phyloP scores from a whole-genome alignment of 495 filamentous ascomycete species.

The Neohortaea acidophila region DNA sequence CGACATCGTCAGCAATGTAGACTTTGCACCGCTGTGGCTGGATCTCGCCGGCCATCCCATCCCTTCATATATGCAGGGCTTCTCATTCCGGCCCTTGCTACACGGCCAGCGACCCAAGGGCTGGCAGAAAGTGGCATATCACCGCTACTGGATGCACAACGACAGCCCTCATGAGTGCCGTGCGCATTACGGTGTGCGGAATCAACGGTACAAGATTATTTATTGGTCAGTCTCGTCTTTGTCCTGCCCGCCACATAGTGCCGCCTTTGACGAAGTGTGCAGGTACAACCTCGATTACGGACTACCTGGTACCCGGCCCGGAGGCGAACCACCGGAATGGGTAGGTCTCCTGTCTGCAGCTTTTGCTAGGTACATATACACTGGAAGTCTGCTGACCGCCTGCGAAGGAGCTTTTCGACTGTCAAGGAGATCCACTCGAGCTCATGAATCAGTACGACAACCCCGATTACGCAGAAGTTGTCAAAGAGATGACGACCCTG shows the following conservation, averaged over 20 bases:
- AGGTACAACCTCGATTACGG: no score
- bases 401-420: constrained; percentile 36
- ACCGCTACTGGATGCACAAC: constrained; percentile 36
- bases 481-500: constrained; percentile 25
- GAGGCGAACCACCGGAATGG: no score
- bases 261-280: no score
- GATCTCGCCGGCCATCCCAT: constrained; percentile 24
- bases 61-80: constrained; percentile 33
- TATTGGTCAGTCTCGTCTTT: no score
- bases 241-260: no score
- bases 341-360: no score
- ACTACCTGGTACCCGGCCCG: no score
- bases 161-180: constrained; percentile 29
- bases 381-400: no score
- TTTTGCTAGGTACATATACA: no score
- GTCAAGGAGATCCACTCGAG: constrained; percentile 31
- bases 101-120: constrained; percentile 21
- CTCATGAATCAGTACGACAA: constrained; percentile 31
- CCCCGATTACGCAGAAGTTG: constrained; percentile 23
- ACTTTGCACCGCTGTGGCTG: constrained; percentile 33
- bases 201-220: constrained; percentile 33
- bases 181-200: constrained; percentile 32
- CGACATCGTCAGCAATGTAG: constrained; percentile 33
- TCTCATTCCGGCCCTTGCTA: constrained; percentile 24
- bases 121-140: constrained; percentile 34